Evolutionary conservation across 768 basidiomycete species (phyloP).

Genomic region (Agaricus bisporus): DNA sequence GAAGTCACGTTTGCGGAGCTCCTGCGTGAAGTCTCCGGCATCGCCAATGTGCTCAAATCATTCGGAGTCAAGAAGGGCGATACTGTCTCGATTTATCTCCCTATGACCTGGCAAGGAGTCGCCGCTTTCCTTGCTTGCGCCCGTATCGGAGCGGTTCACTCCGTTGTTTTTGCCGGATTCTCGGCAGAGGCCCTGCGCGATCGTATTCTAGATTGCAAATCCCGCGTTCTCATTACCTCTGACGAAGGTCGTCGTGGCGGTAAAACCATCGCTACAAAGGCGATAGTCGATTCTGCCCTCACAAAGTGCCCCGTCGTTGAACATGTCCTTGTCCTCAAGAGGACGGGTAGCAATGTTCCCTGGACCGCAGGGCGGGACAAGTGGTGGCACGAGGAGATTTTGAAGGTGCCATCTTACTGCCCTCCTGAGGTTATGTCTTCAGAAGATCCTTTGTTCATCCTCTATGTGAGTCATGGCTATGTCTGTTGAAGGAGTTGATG

Average conservation of each 20-base stretch:
- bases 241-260: constrained; percentile 95
- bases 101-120: constrained; percentile 94
- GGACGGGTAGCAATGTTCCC: constrained; percentile 79
- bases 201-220: constrained; percentile 84
- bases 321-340: constrained; percentile 82
- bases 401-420: constrained; percentile 82
- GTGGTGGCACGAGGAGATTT: constrained; percentile 96
- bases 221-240: constrained; percentile 87
- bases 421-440: constrained; percentile 80
- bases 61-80: constrained; percentile 95
- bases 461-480: constrained; percentile 65
- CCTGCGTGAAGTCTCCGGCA: constrained; percentile 78
- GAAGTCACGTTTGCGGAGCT: constrained; percentile 80
- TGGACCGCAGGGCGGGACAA: constrained; percentile 82
- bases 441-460: constrained; percentile 98
- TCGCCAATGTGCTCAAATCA: constrained; percentile 88
- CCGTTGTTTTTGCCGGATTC: constrained; percentile 97
- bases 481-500: background rate
- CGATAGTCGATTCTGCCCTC: constrained; percentile 88
- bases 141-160: constrained; percentile 93
- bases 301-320: constrained; percentile 81
- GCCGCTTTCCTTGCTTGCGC: constrained; percentile 98
- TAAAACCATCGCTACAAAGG: constrained; percentile 91
- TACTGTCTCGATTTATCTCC: constrained; percentile 87
- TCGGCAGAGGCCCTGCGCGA: constrained; percentile 92